These are phyloP conservation scores for Yamadazyma phyllophila DNA, from an alignment of 805 yeast species.

Conservation along the genomic window DNA sequence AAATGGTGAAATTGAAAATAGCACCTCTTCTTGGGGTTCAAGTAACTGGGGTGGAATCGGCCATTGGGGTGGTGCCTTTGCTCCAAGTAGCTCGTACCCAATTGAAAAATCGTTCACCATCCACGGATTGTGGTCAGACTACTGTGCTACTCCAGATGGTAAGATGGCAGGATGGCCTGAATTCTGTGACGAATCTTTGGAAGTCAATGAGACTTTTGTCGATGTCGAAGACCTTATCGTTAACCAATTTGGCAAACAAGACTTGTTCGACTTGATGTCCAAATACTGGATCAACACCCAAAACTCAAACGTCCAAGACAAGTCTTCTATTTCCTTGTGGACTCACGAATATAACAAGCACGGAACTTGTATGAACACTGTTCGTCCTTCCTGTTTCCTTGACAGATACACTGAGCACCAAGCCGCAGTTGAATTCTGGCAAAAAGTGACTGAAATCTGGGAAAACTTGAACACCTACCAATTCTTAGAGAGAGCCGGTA, in stretches of 20 bases:
- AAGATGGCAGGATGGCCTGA: slow-evolving; percentile 54
- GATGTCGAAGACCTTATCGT: slow-evolving; percentile 36
- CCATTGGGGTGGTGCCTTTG: slow-evolving; percentile 10
- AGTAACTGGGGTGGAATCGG: slow-evolving; percentile 19
- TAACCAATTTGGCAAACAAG: slow-evolving; percentile 43
- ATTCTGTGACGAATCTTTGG: slow-evolving; percentile 65
- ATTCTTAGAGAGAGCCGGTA: slow-evolving; percentile 66
- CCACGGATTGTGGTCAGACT: slow-evolving; percentile 47
- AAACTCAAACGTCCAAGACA: slow-evolving; percentile 66
- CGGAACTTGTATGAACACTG: slow-evolving; percentile 85
- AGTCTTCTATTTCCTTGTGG: slow-evolving; percentile 55
- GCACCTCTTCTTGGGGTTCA: slow-evolving; percentile 6
- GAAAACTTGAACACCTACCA: slow-evolving; percentile 51
- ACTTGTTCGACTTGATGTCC: slow-evolving; percentile 56
- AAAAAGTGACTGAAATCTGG: slow-evolving; percentile 28
- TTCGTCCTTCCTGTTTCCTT: slow-evolving; percentile 69
- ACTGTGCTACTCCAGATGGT: slow-evolving; percentile 59
- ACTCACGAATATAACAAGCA: slow-evolving; percentile 91
- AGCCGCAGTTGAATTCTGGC: slow-evolving; percentile 29
- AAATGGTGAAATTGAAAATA: background rate
- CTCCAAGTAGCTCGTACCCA: slow-evolving; percentile 21
- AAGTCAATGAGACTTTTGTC: slow-evolving; percentile 33
- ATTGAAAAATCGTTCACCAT: slow-evolving; percentile 35
- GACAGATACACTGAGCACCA: slow-evolving; percentile 21
- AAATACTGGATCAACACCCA: slow-evolving; percentile 55